These are phyloP conservation scores for Mortierella antarctica DNA, from an alignment of 192 early-diverging fungal species.

Conservation along the genomic window DNA sequence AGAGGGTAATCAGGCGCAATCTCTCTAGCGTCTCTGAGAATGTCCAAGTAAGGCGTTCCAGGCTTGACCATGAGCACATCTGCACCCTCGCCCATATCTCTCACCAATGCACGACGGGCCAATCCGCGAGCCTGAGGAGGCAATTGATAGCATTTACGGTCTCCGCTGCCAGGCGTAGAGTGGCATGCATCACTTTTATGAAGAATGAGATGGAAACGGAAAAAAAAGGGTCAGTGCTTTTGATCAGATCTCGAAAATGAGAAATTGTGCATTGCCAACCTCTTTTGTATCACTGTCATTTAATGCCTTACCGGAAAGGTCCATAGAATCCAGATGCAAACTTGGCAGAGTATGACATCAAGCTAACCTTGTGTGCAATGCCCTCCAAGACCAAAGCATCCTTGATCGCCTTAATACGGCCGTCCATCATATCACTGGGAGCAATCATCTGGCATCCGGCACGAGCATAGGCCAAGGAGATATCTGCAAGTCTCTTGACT, in stretches of 20 bases:
- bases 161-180: conserved; percentile 91
- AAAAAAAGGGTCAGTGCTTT: not conserved
- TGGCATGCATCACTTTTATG: conserved; percentile 81
- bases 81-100: conserved; percentile 94
- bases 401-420: conserved; percentile 94
- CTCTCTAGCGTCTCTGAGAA: conserved; percentile 88
- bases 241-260: not conserved
- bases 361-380: conserved; percentile 79
- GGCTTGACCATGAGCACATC: conserved; percentile 99
- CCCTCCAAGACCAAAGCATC: conserved; percentile 78
- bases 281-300: too few relatives aligned
- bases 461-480: conserved; percentile 87
- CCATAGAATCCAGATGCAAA: conserved; percentile 97
- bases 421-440: conserved; percentile 99
- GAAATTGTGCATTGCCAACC: too few relatives aligned
- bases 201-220: not conserved
- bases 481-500: conserved; percentile 84
- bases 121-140: conserved; percentile 90
- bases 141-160: conserved; percentile 96
- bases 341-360: conserved; percentile 98
- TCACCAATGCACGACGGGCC: conserved; percentile 86
- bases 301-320: conserved; percentile 80
- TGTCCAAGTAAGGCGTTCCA: conserved; percentile 93
- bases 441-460: conserved; percentile 90
- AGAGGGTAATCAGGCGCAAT: conserved; percentile 87